Percentiles rank a stretch among this genome's conserved stretches.
Evolutionary conservation across 2,329 filamentous ascomycete genomes (phyloP).

Genomic region (Chrysosporium keratinophilum): DNA sequence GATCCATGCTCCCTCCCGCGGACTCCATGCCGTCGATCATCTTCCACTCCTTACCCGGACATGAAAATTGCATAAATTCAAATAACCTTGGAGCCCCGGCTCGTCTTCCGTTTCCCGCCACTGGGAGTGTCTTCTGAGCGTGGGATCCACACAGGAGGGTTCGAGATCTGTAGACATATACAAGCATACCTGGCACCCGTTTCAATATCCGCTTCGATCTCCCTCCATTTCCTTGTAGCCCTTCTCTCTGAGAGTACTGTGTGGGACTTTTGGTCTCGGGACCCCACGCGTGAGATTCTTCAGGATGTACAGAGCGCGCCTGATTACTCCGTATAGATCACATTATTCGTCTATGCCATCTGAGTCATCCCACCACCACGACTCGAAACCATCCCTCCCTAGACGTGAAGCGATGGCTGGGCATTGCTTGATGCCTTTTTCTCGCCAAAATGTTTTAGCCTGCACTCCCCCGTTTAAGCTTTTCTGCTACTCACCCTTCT

Average conservation of each 20-base stretch:
- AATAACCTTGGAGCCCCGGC: background rate
- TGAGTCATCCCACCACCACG: conserved; percentile 9
- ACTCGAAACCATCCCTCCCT: background rate
- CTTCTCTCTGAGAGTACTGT: background rate
- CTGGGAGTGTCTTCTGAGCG: background rate
- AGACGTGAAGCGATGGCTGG: background rate
- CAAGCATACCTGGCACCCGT: background rate
- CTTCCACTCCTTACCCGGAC: background rate
- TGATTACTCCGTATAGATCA: background rate
- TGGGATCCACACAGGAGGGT: background rate
- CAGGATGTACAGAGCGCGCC: background rate
- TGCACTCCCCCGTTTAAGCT: background rate
- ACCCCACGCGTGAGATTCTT: background rate
- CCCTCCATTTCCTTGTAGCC: background rate
- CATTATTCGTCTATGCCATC: conserved; percentile 9
- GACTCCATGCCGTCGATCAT: conserved; percentile 12
- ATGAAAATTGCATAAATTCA: background rate
- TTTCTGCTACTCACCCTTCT: conserved; percentile 6
- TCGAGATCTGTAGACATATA: background rate
- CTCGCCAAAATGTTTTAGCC: background rate
- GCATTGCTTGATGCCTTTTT: background rate
- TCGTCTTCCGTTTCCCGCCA: background rate
- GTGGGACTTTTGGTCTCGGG: conserved; percentile 1
- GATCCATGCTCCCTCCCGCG: background rate
- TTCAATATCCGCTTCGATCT: too few species aligned